Evolutionary conservation across 2,329 filamentous ascomycete species (phyloP).

Genomic region (Salinomyces thailandicus): DNA sequence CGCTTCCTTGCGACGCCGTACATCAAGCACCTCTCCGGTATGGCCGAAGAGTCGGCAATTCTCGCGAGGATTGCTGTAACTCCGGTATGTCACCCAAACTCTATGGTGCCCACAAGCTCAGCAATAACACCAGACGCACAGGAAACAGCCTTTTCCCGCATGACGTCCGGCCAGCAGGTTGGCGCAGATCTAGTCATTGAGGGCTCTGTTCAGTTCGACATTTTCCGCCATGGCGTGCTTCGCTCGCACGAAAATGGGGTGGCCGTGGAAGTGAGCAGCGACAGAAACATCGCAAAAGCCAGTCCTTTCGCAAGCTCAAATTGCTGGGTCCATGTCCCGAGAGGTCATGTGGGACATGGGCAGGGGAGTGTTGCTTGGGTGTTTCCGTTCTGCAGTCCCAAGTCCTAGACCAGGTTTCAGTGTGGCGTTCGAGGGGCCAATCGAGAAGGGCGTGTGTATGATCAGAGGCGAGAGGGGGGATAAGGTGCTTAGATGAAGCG

Average conservation of each 20-base stretch:
- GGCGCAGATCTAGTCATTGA: background rate
- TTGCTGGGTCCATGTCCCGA: slow-evolving; percentile 8
- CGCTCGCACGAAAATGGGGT: slow-evolving; percentile 1
- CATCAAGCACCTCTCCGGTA: slow-evolving; percentile 2
- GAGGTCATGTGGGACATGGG: slow-evolving; percentile 3
- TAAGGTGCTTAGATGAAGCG: too few species aligned
- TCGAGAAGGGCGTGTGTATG: too few species aligned
- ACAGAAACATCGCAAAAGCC: slow-evolving; percentile 2
- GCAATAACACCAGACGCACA: too few species aligned
- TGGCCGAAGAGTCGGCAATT: slow-evolving; percentile 3
- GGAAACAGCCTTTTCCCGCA: slow-evolving; percentile 1
- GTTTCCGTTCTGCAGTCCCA: slow-evolving; percentile 5
- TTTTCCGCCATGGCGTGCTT: slow-evolving; percentile 5
- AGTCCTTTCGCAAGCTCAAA: slow-evolving; percentile 7
- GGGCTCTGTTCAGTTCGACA: slow-evolving; percentile 3
- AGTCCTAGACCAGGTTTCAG: too few species aligned
- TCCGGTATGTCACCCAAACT: background rate
- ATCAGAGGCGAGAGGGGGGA: too few species aligned
- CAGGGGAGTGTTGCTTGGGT: background rate
- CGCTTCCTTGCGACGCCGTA: slow-evolving; percentile 7
- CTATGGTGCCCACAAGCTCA: too few species aligned
- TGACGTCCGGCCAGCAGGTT: background rate
- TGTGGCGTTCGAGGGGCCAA: too few species aligned
- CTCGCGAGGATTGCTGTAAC: slow-evolving; percentile 1
- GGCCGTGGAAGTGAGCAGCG: slow-evolving; percentile 2